phyloP scores from a whole-genome alignment of 306 rosid species.

The Abrus precatorius region DNA sequence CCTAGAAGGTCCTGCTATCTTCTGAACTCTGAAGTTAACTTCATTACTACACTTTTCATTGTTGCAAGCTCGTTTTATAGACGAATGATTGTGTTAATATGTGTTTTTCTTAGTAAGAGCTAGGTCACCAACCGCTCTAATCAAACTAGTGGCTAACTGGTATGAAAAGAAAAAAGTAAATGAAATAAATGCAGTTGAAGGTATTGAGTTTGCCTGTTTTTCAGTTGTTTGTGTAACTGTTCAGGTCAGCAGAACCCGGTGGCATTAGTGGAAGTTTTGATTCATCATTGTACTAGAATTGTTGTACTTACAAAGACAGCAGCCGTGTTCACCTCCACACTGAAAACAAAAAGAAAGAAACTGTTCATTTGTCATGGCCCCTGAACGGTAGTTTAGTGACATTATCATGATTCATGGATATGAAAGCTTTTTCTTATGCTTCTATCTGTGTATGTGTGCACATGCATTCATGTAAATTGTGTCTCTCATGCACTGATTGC shows the following conservation, averaged over 20 bases:
- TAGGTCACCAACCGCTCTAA: background rate
- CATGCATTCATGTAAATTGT: no score
- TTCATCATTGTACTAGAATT: background rate
- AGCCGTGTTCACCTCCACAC: no score
- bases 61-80: background rate
- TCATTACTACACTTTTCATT: background rate
- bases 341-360: background rate
- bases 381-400: background rate
- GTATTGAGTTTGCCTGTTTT: background rate
- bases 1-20: background rate
- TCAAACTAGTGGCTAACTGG: background rate
- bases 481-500: background rate
- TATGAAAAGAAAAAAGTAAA: background rate
- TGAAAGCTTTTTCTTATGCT: no score
- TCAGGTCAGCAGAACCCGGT: background rate
- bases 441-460: no score
- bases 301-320: background rate
- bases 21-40: background rate
- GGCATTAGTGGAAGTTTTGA: background rate
- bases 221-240: background rate
- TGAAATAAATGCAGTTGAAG: background rate
- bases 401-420: no score
- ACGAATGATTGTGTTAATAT: conserved; percentile 2
- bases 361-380: background rate
- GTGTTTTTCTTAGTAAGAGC: background rate